These are phyloP conservation scores for Trichoderma gamsii DNA, from an alignment of 495 filamentous ascomycete genomes.

Conservation along the genomic window DNA sequence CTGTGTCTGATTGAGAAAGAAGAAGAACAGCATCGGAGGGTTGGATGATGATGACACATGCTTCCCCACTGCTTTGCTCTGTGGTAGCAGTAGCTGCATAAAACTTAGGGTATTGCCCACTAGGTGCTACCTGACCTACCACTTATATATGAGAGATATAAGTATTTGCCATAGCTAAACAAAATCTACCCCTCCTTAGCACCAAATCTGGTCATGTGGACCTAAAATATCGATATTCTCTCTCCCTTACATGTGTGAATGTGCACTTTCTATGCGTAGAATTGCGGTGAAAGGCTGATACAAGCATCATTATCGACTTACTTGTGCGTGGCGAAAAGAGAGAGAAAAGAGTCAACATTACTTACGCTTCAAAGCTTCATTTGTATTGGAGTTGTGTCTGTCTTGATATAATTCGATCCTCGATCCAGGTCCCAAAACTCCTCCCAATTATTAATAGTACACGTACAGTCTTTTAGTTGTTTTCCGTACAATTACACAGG, in stretches of 20 bases:
- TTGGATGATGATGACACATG: constrained; percentile 5
- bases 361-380: background rate
- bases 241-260: background rate
- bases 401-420: background rate
- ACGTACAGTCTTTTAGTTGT: background rate
- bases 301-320: background rate
- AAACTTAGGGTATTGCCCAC: background rate
- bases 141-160: constrained; percentile 9
- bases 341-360: background rate
- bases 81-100: constrained; percentile 1
- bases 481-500: background rate
- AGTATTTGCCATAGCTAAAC: background rate
- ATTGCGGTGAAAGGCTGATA: background rate
- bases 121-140: too few relatives aligned
- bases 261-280: background rate
- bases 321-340: background rate
- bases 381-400: constrained; percentile 12
- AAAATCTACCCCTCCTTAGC: background rate
- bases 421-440: background rate
- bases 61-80: constrained; percentile 3
- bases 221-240: background rate
- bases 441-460: background rate
- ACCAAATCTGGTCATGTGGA: background rate
- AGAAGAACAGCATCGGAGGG: background rate
- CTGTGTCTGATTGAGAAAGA: background rate